phyloP scores from a whole-genome alignment of 306 rosid genomes.

The Lablab purpureus region DNA sequence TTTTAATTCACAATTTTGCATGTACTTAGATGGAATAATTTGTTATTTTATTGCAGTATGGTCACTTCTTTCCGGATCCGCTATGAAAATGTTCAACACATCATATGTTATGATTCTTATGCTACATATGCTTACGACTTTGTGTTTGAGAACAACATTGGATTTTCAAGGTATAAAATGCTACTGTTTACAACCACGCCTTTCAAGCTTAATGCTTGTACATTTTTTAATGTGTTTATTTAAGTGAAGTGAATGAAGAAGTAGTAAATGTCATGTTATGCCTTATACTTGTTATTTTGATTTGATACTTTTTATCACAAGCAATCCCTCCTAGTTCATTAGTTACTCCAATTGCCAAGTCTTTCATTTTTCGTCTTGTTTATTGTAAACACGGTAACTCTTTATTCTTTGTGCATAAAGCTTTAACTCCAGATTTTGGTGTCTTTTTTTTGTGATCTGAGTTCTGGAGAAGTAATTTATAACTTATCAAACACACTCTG shows the following conservation, averaged over 20 bases:
- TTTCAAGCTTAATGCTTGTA: conserved; percentile 37
- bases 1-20: conserved; percentile 24
- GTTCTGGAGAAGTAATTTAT: conserved; percentile 23
- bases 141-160: conserved; percentile 82
- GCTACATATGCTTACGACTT: conserved; percentile 97
- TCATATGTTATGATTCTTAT: conserved; percentile 95
- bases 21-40: conserved; percentile 42
- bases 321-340: conserved; percentile 28
- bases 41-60: conserved; percentile 80
- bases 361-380: conserved; percentile 8
- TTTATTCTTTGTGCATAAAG: conserved; percentile 19
- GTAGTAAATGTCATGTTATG: conserved; percentile 25
- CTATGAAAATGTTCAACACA: conserved; percentile 97
- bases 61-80: conserved; percentile 99
- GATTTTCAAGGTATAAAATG: conserved; percentile 79
- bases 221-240: conserved; percentile 18
- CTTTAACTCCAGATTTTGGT: conserved; percentile 8
- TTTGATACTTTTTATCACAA: conserved; percentile 1
- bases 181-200: conserved; percentile 26
- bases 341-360: background rate
- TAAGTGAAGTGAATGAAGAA: conserved; percentile 27
- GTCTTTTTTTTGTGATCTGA: conserved; percentile 23
- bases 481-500: conserved; percentile 13
- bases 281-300: conserved; percentile 20
- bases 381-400: conserved; percentile 22